These are phyloP conservation scores for Pseudomonodictys pantanalensis DNA, from an alignment of 495 filamentous ascomycete species.

Conservation along the genomic window DNA sequence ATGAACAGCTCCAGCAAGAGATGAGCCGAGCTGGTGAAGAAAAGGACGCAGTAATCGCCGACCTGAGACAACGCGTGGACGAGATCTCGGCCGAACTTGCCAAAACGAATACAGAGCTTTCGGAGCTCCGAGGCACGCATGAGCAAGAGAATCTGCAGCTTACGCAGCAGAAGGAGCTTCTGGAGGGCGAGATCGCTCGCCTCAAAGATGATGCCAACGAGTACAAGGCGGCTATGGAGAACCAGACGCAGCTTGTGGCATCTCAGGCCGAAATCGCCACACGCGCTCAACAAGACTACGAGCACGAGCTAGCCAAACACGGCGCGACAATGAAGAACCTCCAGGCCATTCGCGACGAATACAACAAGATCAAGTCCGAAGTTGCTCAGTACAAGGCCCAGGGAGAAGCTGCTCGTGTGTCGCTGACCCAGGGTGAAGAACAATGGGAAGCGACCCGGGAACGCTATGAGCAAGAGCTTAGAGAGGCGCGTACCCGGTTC, in stretches of 20 bases:
- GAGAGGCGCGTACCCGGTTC: conserved; percentile 70
- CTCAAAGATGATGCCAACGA: conserved; percentile 83
- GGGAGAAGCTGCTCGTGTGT: conserved; percentile 74
- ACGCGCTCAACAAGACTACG: conserved; percentile 91
- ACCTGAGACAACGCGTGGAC: conserved; percentile 75
- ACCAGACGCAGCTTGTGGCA: conserved; percentile 85
- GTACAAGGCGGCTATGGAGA: conserved; percentile 68
- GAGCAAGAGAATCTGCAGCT: conserved; percentile 67
- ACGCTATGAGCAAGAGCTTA: conserved; percentile 77
- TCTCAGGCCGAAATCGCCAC: conserved; percentile 90
- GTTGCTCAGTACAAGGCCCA: conserved; percentile 68
- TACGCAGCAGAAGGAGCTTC: conserved; percentile 72
- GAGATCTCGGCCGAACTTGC: conserved; percentile 78
- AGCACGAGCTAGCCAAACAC: conserved; percentile 88
- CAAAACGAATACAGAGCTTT: conserved; percentile 74
- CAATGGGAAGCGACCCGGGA: conserved; percentile 82
- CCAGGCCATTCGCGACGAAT: conserved; percentile 71
- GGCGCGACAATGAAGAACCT: conserved; percentile 84
- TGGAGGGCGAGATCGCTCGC: conserved; percentile 73
- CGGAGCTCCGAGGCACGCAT: conserved; percentile 70
- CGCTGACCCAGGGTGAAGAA: conserved; percentile 74
- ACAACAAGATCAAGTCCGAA: conserved; percentile 76
- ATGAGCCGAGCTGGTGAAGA: conserved; percentile 69
- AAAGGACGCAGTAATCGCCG: conserved; percentile 71
- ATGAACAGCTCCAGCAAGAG: conserved; percentile 82